phyloP scores from a whole-genome alignment of 2,329 filamentous ascomycete genomes.

The Paraconiothyrium sp. region DNA sequence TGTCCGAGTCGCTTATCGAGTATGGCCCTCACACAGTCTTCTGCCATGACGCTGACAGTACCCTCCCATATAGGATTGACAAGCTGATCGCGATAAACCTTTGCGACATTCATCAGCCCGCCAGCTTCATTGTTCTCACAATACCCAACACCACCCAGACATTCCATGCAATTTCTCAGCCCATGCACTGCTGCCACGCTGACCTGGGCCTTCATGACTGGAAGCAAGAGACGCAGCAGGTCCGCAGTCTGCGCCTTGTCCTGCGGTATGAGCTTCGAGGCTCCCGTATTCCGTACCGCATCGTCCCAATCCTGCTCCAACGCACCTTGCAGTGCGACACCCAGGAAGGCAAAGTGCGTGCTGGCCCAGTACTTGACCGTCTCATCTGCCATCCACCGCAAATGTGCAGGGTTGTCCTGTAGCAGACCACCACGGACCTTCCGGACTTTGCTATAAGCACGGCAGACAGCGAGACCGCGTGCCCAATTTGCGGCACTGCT shows the following conservation, averaged over 20 bases:
- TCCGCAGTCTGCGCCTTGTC: conserved; percentile 22
- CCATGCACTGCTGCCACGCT: conserved; percentile 55
- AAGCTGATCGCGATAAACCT: conserved; percentile 70
- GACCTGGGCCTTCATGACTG: conserved; percentile 37
- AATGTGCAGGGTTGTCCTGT: conserved; percentile 64
- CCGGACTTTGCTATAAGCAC: conserved; percentile 67
- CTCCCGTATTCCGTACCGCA: conserved; percentile 32
- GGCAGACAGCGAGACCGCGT: conserved; percentile 66
- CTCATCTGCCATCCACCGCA: conserved; percentile 66
- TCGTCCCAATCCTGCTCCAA: conserved; percentile 57
- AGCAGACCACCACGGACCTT: conserved; percentile 61
- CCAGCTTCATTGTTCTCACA: conserved; percentile 69
- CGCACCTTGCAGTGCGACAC: conserved; percentile 64
- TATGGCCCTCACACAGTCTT: conserved; percentile 60
- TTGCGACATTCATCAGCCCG: conserved; percentile 67
- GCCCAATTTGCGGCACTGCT: conserved; percentile 61
- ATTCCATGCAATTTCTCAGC: conserved; percentile 67
- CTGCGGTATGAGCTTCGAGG: conserved; percentile 31
- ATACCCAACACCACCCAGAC: conserved; percentile 73
- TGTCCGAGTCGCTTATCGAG: conserved; percentile 41
- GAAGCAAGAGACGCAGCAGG: conserved; percentile 37
- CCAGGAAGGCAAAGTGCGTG: conserved; percentile 66
- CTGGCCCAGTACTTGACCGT: conserved; percentile 65
- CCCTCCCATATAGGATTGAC: conserved; percentile 77
- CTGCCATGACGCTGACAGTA: conserved; percentile 75